These are phyloP conservation scores for Sinapis alba DNA, from an alignment of 441 rosid genomes.

Conservation along the genomic window DNA sequence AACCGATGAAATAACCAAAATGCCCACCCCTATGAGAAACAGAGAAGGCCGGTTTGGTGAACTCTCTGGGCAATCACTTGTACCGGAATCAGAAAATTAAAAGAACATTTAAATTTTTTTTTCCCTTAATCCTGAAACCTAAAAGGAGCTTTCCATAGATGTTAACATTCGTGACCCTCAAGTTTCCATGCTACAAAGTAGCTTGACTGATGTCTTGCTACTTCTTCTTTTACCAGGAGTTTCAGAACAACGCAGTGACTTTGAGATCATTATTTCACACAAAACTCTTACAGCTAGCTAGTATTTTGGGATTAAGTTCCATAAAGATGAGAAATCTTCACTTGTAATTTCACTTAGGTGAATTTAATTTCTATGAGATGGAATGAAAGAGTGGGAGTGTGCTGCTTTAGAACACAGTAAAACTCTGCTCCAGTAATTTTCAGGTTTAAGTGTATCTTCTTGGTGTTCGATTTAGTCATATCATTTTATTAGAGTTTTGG, in stretches of 20 bases:
- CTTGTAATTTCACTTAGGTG: not conserved
- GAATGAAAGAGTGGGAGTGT: not conserved
- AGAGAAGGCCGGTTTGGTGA: conserved; percentile 40
- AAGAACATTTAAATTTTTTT: not conserved
- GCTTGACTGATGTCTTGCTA: not conserved
- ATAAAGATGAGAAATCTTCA: not conserved
- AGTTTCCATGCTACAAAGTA: not conserved
- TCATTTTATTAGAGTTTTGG: conserved; percentile 7
- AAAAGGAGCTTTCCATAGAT: not conserved
- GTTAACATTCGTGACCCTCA: not conserved
- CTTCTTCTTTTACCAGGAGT: too few species aligned
- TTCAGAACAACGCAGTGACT: too few species aligned
- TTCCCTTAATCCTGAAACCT: not conserved
- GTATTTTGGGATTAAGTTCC: not conserved
- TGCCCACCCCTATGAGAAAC: conserved; percentile 41
- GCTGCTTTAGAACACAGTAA: too few species aligned
- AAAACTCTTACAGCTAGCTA: not conserved
- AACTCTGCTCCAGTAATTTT: not conserved
- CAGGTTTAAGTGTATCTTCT: not conserved
- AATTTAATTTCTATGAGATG: not conserved
- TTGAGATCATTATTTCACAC: too few species aligned
- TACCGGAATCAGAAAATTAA: conserved; percentile 17
- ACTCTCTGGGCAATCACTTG: conserved; percentile 44
- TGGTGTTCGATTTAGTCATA: conserved; percentile 4
- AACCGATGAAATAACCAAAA: too few species aligned